A percentile compares a stretch with the other conserved stretches of the same genome.
These are phyloP conservation scores for Neurospora intermedia DNA, from an alignment of 495 filamentous ascomycete species.

Conservation along the genomic window DNA sequence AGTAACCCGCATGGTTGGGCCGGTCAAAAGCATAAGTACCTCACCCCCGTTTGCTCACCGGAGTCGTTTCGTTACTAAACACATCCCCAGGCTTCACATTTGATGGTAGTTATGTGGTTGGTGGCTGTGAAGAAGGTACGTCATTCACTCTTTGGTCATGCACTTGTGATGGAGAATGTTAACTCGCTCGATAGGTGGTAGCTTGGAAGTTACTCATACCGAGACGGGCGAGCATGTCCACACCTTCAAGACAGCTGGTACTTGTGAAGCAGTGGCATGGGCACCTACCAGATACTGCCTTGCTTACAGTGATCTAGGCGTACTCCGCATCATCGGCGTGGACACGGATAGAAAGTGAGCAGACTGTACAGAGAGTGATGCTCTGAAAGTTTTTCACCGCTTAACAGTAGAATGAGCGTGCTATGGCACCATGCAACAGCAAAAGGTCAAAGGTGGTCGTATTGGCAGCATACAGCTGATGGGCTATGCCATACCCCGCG, in stretches of 20 bases:
- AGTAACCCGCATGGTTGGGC: slow-evolving; percentile 62
- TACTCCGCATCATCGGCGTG: slow-evolving; percentile 70
- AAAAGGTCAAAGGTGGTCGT: neutral
- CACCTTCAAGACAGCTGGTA: slow-evolving; percentile 57
- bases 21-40: slow-evolving; percentile 67
- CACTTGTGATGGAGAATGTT: slow-evolving; percentile 1
- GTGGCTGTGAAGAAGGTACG: slow-evolving; percentile 71
- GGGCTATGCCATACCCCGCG: neutral
- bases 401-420: neutral
- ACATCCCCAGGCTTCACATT: slow-evolving; percentile 56
- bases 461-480: neutral
- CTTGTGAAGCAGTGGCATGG: slow-evolving; percentile 68
- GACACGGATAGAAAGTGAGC: slow-evolving; percentile 32
- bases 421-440: neutral
- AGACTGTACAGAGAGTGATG: neutral
- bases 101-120: slow-evolving; percentile 79
- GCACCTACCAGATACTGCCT: slow-evolving; percentile 83
- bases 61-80: slow-evolving; percentile 10
- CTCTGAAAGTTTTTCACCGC: neutral
- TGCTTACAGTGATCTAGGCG: slow-evolving; percentile 75
- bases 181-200: slow-evolving; percentile 27
- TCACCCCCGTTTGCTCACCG: neutral
- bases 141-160: neutral
- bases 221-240: slow-evolving; percentile 83
- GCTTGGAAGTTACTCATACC: slow-evolving; percentile 66